These are phyloP conservation scores for Trichophyton benhamiae DNA, from an alignment of 2,329 filamentous ascomycete genomes.

Conservation along the genomic window DNA sequence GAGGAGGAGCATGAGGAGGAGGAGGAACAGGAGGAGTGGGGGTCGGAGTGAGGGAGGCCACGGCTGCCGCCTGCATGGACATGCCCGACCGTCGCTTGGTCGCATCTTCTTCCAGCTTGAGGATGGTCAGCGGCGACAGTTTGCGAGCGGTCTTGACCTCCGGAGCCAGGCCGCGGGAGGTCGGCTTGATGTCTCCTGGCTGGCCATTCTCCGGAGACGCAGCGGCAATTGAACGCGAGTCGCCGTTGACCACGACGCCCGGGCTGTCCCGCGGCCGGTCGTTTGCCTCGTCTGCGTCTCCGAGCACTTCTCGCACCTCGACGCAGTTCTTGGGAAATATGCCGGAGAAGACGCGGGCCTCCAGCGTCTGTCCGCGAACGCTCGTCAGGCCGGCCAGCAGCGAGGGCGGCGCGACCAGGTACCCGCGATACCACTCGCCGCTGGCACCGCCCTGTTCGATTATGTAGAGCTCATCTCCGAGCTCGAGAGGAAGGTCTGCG, in stretches of 20 bases:
- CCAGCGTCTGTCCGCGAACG: constrained; percentile 80
- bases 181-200: constrained; percentile 6
- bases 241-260: constrained; percentile 21
- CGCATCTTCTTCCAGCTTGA: constrained; percentile 26
- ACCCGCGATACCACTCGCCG: constrained; percentile 87
- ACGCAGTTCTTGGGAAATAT: constrained; percentile 94
- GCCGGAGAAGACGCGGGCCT: constrained; percentile 94
- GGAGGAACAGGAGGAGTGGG: constrained; percentile 13
- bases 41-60: constrained; percentile 23
- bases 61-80: constrained; percentile 20
- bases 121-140: constrained; percentile 29
- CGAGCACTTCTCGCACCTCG: constrained; percentile 83
- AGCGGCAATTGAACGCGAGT: constrained; percentile 10
- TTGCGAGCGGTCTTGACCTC: constrained; percentile 28
- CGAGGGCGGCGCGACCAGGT: constrained; percentile 86
- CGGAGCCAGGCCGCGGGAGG: constrained; percentile 15
- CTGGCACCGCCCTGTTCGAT: constrained; percentile 84
- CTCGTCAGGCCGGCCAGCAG: constrained; percentile 83
- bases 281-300: constrained; percentile 46
- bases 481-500: constrained; percentile 87
- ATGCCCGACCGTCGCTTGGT: constrained; percentile 22
- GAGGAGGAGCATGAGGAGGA: constrained; percentile 15
- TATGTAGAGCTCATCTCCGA: constrained; percentile 96
- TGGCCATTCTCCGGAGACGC: not conserved
- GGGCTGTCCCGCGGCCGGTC: constrained; percentile 18